Percentiles rank a stretch among this genome's conserved stretches.
phyloP scores from a whole-genome alignment of 2,329 filamentous ascomycete species.

The Domatiomyces globalis region DNA sequence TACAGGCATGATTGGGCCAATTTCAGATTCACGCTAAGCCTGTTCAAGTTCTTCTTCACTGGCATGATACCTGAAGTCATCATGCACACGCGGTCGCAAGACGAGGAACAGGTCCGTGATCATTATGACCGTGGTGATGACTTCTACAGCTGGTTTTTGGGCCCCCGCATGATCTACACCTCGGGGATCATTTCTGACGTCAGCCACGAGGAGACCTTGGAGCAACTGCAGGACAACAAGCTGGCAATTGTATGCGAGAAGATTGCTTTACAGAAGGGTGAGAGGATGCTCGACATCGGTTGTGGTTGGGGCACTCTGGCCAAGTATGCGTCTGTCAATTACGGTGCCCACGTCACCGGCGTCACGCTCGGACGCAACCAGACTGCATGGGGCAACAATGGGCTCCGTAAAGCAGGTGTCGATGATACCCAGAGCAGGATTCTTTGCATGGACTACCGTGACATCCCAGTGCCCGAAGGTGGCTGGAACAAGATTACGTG shows the following conservation, averaged over 20 bases:
- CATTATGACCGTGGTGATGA: slow-evolving; percentile 98
- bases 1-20: slow-evolving; percentile 95
- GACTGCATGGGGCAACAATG: slow-evolving; percentile 90
- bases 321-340: slow-evolving; percentile 84
- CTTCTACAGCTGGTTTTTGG: slow-evolving; percentile 97
- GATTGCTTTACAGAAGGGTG: slow-evolving; percentile 67
- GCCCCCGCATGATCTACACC: slow-evolving; percentile 97
- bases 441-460: slow-evolving; percentile 93
- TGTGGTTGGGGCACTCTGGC: slow-evolving; percentile 96
- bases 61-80: slow-evolving; percentile 81
- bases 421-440: slow-evolving; percentile 80
- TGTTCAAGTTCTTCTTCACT: slow-evolving; percentile 80
- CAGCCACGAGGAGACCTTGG: slow-evolving; percentile 74
- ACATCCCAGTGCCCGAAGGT: slow-evolving; percentile 65
- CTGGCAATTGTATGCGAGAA: slow-evolving; percentile 90
- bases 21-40: slow-evolving; percentile 73
- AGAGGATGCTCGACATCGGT: slow-evolving; percentile 82
- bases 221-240: slow-evolving; percentile 97
- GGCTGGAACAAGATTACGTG: slow-evolving; percentile 91
- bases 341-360: slow-evolving; percentile 72
- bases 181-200: slow-evolving; percentile 85
- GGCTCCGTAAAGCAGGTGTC: slow-evolving; percentile 67
- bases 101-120: slow-evolving; percentile 84
- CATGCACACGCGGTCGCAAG: slow-evolving; percentile 81
- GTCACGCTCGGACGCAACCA: slow-evolving; percentile 92